Base-by-base conservation (phyloP, 164 flowering plant genomes). In the Dillenia suffruticosa region DNA sequence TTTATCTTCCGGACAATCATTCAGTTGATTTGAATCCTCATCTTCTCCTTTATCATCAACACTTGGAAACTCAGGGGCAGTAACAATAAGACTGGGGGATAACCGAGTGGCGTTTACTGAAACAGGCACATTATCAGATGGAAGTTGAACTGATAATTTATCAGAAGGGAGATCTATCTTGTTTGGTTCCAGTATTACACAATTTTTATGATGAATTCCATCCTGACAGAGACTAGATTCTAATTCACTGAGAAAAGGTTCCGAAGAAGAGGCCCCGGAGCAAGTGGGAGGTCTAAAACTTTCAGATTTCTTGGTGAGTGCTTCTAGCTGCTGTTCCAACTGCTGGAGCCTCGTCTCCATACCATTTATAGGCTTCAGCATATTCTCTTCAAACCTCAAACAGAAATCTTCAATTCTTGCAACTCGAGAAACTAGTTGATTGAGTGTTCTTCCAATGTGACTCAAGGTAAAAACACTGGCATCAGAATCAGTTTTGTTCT, bases 311-410 rank as follows among this genome's bases (percentile, higher is more conserved):
- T 71, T 55, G 2, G 63, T 56, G 51, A 93, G 77, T 57, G 57
- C 61, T 65, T 86, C 90, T 50, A 94, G 71, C 64, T 85, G 80
- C 67, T 78, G 74, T 69, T 91, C 94, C 22, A 94, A 73, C 56
- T 67, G 69, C 59, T 82, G 77, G 13, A 94, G 92, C 81, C 94
- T 86, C 51, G 71, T 70, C 59, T 89, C 96, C 63, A 89, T 85
- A 66, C 71, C 78, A 51, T 55, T 73, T 32, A 91, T 74, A 46
- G 97, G 97, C 71, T 76, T 84, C 58, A 88, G 49, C 88, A 94
- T 78, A 49, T 71, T 81, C 63, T 88, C 96, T 75, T 91, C 95
- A 74, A 94, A 85, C 68, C 85, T 81, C 57, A 76, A 64, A 68
- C 75, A 82, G 44, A 82, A 66, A 49, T 79, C 76, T 72, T 88